Percentiles rank a stretch among this genome's conserved stretches.
phyloP scores from a whole-genome alignment of 768 basidiomycete genomes.

The Tephrocybe sp. region DNA sequence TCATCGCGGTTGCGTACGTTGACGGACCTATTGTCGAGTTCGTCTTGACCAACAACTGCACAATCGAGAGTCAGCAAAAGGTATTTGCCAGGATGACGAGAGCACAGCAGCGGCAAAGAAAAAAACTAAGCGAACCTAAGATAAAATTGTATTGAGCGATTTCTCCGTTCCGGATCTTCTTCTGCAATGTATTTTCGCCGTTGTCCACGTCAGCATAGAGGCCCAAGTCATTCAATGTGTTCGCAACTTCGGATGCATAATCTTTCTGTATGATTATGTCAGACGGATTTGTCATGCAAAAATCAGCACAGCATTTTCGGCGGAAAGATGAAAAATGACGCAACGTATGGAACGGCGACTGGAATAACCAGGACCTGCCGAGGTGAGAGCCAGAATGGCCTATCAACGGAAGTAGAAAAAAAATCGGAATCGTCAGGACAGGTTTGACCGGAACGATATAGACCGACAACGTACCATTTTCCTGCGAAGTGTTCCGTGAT shows the following conservation, averaged over 20 bases:
- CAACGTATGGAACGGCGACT: constrained; percentile 85
- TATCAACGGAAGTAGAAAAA: constrained; percentile 24
- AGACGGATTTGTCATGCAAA: neutral
- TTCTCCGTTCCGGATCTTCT: constrained; percentile 98
- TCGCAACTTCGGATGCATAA: constrained; percentile 81
- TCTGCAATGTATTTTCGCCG: constrained; percentile 86
- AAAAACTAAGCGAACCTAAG: constrained; percentile 54
- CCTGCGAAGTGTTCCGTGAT: constrained; percentile 97
- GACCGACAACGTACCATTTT: constrained; percentile 72
- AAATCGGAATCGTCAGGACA: too few species aligned
- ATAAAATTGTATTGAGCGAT: constrained; percentile 98
- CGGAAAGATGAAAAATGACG: constrained; percentile 29
- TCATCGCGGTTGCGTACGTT: constrained; percentile 97
- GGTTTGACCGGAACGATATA: too few species aligned
- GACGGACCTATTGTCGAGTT: constrained; percentile 81
- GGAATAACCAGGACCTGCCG: constrained; percentile 94
- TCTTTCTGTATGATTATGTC: constrained; percentile 64
- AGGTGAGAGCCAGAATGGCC: constrained; percentile 99
- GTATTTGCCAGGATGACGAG: too few species aligned
- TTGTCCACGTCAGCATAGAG: constrained; percentile 93
- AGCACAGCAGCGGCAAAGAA: neutral
- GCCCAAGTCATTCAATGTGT: constrained; percentile 63
- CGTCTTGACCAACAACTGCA: constrained; percentile 92
- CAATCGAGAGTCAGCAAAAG: constrained; percentile 7
- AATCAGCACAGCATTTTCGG: constrained; percentile 17